phyloP scores from a whole-genome alignment of 306 rosid species.

The Notholithocarpus densiflorus region DNA sequence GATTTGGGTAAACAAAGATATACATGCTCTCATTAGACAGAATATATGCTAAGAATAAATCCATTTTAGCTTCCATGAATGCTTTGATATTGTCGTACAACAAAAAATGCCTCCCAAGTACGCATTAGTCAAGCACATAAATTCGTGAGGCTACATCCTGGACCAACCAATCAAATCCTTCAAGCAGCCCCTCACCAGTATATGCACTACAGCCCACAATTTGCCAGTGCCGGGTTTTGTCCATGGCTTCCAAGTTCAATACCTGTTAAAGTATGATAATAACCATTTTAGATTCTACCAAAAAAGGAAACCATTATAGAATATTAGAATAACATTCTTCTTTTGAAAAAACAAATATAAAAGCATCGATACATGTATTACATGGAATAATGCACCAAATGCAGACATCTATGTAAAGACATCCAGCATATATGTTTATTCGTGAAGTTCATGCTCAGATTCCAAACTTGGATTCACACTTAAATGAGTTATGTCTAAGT shows the following conservation, averaged over 20 bases:
- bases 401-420: not conserved
- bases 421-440: not conserved
- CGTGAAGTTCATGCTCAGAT: not conserved
- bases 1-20: not conserved
- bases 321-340: not conserved
- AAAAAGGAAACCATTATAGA: too few species aligned
- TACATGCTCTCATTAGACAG: not conserved
- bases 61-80: not conserved
- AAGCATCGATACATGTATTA: not conserved
- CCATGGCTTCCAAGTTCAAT: constrained; percentile 75
- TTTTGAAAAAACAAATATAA: not conserved
- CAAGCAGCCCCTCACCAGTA: constrained; percentile 76
- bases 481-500: not conserved
- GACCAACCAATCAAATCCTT: constrained; percentile 89
- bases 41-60: not conserved
- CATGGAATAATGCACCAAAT: not conserved
- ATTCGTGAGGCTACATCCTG: constrained; percentile 84
- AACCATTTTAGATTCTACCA: constrained; percentile 1
- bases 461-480: not conserved
- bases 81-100: not conserved
- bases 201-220: constrained; percentile 83
- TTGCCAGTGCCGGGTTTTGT: constrained; percentile 71
- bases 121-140: constrained; percentile 53
- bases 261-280: constrained; percentile 33
- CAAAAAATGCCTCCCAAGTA: not conserved